phyloP scores from a whole-genome alignment of 306 rosid species.

The Rosa lucieae region DNA sequence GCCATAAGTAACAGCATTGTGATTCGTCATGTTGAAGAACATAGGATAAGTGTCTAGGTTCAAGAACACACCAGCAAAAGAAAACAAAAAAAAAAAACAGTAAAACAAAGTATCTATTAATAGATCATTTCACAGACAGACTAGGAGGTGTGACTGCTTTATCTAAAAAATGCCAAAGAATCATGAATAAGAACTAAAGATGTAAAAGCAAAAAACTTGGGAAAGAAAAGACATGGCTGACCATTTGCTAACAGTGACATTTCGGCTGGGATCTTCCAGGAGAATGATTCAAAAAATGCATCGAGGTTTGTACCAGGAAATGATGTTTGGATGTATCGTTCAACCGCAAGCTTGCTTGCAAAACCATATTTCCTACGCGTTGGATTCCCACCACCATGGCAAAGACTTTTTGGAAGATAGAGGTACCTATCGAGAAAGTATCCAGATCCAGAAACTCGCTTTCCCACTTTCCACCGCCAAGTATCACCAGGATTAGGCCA shows the following conservation, averaged over 20 bases:
- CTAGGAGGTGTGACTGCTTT: neutral
- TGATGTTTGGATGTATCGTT: constrained; percentile 45
- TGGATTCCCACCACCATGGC: neutral
- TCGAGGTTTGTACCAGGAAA: constrained; percentile 46
- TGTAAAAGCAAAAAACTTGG: neutral
- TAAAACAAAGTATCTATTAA: neutral
- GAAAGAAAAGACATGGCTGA: constrained; percentile 21
- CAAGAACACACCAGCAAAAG: neutral
- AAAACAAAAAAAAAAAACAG: neutral
- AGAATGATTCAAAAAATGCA: constrained; percentile 65
- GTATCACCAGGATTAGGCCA: constrained; percentile 77
- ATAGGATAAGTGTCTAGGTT: neutral
- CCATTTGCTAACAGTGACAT: constrained; percentile 39
- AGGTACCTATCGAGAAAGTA: constrained; percentile 73
- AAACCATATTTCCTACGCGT: constrained; percentile 36
- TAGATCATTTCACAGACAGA: neutral
- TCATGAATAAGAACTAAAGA: neutral
- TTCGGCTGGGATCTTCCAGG: constrained; percentile 74
- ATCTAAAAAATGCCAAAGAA: neutral
- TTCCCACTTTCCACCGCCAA: constrained; percentile 86
- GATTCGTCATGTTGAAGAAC: neutral
- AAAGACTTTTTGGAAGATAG: constrained; percentile 56
- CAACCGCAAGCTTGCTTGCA: constrained; percentile 74
- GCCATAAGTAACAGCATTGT: neutral
- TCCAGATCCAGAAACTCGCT: constrained; percentile 51